phyloP scores from a whole-genome alignment of 441 rosid genomes.

The Brassica balearica region DNA sequence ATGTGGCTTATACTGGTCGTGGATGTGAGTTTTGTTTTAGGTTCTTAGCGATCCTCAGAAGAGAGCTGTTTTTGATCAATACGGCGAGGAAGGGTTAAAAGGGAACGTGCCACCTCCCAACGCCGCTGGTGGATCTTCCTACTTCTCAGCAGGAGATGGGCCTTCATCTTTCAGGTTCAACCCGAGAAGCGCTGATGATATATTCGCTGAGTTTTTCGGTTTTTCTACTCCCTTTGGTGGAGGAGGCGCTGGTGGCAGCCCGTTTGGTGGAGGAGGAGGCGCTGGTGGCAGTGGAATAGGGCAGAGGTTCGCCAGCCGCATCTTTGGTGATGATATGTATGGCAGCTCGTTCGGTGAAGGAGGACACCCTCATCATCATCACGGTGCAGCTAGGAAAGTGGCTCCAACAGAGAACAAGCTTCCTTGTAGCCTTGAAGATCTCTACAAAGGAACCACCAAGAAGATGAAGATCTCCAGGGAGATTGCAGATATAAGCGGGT shows the following conservation, averaged over 20 bases:
- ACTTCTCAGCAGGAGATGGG: slow-evolving; percentile 63
- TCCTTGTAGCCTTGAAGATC: slow-evolving; percentile 86
- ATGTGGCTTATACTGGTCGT: slow-evolving; percentile 19
- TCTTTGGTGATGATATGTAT: slow-evolving; percentile 72
- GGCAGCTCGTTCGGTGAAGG: slow-evolving; percentile 54
- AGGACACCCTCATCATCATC: slow-evolving; percentile 51
- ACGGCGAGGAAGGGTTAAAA: slow-evolving; percentile 88
- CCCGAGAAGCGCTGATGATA: slow-evolving; percentile 71
- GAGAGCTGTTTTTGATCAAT: slow-evolving; percentile 78
- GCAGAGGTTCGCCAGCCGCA: slow-evolving; percentile 59
- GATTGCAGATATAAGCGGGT: slow-evolving; percentile 70
- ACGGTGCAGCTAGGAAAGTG: slow-evolving; percentile 58
- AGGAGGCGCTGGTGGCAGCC: slow-evolving; percentile 28
- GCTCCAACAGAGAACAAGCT: slow-evolving; percentile 71
- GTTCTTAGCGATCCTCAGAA: slow-evolving; percentile 86
- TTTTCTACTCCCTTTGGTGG: slow-evolving; percentile 64
- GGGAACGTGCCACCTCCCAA: slow-evolving; percentile 75
- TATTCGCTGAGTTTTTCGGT: slow-evolving; percentile 75
- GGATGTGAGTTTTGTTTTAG: slow-evolving; percentile 45
- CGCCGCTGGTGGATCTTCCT: slow-evolving; percentile 56
- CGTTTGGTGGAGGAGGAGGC: slow-evolving; percentile 58
- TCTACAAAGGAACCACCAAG: slow-evolving; percentile 77
- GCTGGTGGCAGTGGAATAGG: slow-evolving; percentile 53
- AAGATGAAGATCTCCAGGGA: slow-evolving; percentile 89
- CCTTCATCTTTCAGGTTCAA: slow-evolving; percentile 62